Conservation (phyloP, 768 basidiomycete genomes). For the Termitomyces sp. region DNA sequence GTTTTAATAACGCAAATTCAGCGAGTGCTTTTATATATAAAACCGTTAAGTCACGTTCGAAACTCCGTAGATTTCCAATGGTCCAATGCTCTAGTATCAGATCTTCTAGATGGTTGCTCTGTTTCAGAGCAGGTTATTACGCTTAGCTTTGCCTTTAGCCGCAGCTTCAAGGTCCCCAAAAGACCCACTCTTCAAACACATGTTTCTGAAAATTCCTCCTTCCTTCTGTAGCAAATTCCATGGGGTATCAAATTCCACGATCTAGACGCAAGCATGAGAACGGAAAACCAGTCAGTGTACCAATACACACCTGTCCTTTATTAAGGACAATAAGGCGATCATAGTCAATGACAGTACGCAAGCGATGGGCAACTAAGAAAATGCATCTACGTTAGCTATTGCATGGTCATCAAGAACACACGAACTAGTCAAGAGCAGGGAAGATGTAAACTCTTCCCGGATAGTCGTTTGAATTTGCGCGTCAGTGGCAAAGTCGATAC, state of each 20-base stretch:
- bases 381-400: neutral
- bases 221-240: constrained; percentile 58
- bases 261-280: constrained; percentile 17
- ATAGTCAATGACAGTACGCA: constrained; percentile 78
- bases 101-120: neutral
- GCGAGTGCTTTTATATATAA: no score
- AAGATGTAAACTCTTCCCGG: constrained; percentile 75
- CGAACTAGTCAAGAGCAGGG: constrained; percentile 67
- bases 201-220: constrained; percentile 39
- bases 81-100: neutral
- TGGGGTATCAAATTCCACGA: constrained; percentile 70
- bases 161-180: constrained; percentile 19
- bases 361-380: constrained; percentile 58
- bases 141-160: constrained; percentile 14
- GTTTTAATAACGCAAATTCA: neutral
- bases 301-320: constrained; percentile 42
- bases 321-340: constrained; percentile 78
- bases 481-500: constrained; percentile 85
- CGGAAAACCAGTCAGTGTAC: neutral
- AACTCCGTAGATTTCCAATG: neutral
- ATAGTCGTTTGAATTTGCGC: constrained; percentile 88
- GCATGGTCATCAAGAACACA: neutral
- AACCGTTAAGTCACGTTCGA: neutral
- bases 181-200: constrained; percentile 22
- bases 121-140: neutral